Evolutionary conservation across 164 flowering plant species (phyloP), one percentile per base, ranked within the genome.

Genomic region (Amborella trichopoda): DNA sequence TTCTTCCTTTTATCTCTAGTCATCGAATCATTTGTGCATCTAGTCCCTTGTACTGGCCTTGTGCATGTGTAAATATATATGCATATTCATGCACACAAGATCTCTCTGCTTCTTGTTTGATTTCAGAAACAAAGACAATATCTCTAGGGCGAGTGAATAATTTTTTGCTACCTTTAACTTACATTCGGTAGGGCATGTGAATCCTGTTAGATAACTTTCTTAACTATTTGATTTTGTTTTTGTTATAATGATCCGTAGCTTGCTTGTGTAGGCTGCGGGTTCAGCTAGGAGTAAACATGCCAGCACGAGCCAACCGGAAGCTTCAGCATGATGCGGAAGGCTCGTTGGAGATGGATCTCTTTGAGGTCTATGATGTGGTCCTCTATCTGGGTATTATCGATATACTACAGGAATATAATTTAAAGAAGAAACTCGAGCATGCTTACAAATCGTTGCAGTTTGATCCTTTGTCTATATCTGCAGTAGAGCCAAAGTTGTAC

Each of bases 271-370:
- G 96, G 76, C 66, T 91, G 33, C 70, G 77, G 26, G 83, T 87
- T 47, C 94, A 91, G 47, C 49, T 87, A 21, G 98, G 96, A 30
- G 96, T 83, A 10, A 83, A 91, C 69, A 91, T 91, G 98, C 98
- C 98, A 5, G 95, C 98, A 33, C 77, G 78, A 46, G 98, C 96
- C 28, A 68, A 50, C 21, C 78, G 41, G 48, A 91, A 63, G 68
- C 56, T 79, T 54, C 43, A 12, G 6, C 69, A 59, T 38, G 71
- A 68, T 3, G 73, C 54, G 32, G 48, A 28, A 0, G 75, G 64
- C 22, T 51, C 75, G 37, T 12, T 34, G 0, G 76, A 58, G 36
- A 67, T 66, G n/a, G 95, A 86, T 53, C 81, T 72, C 13, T 69
- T 80, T 55, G 96, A 81, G 68, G 84, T 77, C 4, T 84, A 78